phyloP scores from a whole-genome alignment of 176 grass and related monocot genomes.

The Echinochloa phyllopogon region DNA sequence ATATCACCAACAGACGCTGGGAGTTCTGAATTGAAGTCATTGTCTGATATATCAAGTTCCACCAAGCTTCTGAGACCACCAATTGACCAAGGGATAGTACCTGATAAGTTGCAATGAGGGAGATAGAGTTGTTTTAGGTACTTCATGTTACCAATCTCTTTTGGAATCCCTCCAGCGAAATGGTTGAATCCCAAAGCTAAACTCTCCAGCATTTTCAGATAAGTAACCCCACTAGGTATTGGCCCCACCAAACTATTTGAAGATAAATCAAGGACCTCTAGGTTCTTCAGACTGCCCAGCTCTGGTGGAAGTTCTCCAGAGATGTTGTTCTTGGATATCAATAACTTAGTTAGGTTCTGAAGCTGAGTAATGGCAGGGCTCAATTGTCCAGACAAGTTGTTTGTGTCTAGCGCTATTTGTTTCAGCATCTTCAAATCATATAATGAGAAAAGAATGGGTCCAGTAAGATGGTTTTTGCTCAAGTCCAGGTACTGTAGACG shows the following conservation, averaged over 20 bases:
- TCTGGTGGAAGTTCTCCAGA: conserved; percentile 64
- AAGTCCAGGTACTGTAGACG: conserved; percentile 71
- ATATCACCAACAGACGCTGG: conserved; percentile 66
- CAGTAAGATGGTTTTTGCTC: conserved; percentile 66
- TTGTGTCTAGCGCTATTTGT: conserved; percentile 60
- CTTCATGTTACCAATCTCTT: conserved; percentile 72
- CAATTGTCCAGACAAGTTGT: conserved; percentile 63
- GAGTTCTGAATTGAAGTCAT: conserved; percentile 63
- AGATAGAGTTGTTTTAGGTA: conserved; percentile 55
- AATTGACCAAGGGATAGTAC: conserved; percentile 64
- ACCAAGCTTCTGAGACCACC: conserved; percentile 60
- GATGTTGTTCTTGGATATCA: conserved; percentile 58
- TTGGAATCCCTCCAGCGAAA: conserved; percentile 68
- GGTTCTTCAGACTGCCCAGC: conserved; percentile 60
- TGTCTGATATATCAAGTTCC: conserved; percentile 65
- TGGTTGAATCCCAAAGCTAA: conserved; percentile 56
- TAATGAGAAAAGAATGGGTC: conserved; percentile 59
- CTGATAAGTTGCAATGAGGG: conserved; percentile 60
- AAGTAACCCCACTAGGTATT: conserved; percentile 60
- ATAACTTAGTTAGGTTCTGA: conserved; percentile 57
- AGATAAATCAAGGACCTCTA: conserved; percentile 70
- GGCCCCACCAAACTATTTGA: conserved; percentile 58
- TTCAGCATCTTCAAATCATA: conserved; percentile 59
- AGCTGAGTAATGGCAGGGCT: conserved; percentile 59
- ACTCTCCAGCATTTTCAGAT: conserved; percentile 48